A percentile compares a stretch with the other conserved stretches of the same genome.
phyloP scores from a whole-genome alignment of 371 early-diverging fungal genomes.

The Catenaria anguillulae region DNA sequence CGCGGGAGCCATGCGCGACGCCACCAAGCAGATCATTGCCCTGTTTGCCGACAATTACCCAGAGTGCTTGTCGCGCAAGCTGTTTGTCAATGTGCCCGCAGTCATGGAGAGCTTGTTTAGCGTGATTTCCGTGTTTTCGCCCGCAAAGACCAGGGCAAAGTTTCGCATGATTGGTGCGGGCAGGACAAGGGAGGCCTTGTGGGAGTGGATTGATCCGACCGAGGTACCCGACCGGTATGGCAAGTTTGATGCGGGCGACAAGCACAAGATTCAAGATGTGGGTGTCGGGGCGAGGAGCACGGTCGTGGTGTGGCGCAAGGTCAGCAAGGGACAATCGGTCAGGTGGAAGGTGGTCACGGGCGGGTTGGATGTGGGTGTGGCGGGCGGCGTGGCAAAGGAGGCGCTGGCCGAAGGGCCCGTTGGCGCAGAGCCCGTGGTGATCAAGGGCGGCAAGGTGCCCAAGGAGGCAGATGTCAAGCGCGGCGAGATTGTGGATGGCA shows the following conservation, averaged over 20 bases:
- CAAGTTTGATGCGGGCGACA: not conserved
- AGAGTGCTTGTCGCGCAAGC: conserved; percentile 15
- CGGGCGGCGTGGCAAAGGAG: not conserved
- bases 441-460: not conserved
- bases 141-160: conserved; percentile 12
- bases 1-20: conserved; percentile 12
- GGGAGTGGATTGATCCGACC: not conserved
- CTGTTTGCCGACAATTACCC: conserved; percentile 17
- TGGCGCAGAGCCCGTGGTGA: not conserved
- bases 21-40: conserved; percentile 13
- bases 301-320: too few species aligned
- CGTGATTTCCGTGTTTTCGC: conserved; percentile 10
- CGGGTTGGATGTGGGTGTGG: conserved; percentile 1
- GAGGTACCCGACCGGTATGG: not conserved
- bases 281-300: too few species aligned
- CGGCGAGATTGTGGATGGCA: not conserved
- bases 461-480: not conserved
- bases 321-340: not conserved
- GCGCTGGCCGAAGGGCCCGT: not conserved
- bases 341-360: not conserved
- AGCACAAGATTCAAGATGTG: not conserved
- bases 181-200: conserved; percentile 2
- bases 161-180: conserved; percentile 8
- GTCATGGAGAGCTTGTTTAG: conserved; percentile 13
- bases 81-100: conserved; percentile 13